Percentiles rank a stretch among this genome's conserved stretches.
Evolutionary conservation across 2,329 filamentous ascomycete species (phyloP).

Genomic region (Macroventuria anomochaeta): DNA sequence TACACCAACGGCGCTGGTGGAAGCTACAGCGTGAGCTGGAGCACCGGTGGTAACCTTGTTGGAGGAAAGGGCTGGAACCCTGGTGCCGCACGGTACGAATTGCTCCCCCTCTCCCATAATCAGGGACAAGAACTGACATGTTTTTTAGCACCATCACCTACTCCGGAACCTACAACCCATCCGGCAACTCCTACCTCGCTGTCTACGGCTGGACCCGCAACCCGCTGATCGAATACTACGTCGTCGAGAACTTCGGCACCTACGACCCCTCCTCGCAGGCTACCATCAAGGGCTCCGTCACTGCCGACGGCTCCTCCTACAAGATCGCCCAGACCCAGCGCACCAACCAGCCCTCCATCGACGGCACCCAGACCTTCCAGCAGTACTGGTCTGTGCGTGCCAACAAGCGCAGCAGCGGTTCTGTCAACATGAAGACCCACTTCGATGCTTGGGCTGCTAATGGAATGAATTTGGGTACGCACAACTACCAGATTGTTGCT

Average conservation of each 20-base stretch:
- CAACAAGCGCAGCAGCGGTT: slow-evolving; percentile 40
- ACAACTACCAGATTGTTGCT: slow-evolving; percentile 56
- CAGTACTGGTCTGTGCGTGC: slow-evolving; percentile 58
- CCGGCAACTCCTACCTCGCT: slow-evolving; percentile 57
- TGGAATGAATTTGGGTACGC: slow-evolving; percentile 40
- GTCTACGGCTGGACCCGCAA: slow-evolving; percentile 65
- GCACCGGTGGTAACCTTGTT: slow-evolving; percentile 61
- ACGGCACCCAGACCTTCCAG: slow-evolving; percentile 59
- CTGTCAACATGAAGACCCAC: slow-evolving; percentile 43
- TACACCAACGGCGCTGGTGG: slow-evolving; percentile 64
- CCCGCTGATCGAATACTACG: slow-evolving; percentile 62
- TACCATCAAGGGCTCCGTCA: slow-evolving; percentile 42
- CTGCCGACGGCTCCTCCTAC: slow-evolving; percentile 41
- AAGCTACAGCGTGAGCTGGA: slow-evolving; percentile 59
- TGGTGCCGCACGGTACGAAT: slow-evolving; percentile 57
- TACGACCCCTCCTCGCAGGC: slow-evolving; percentile 58
- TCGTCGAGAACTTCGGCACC: slow-evolving; percentile 60
- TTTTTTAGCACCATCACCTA: slow-evolving; percentile 41
- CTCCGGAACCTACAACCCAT: slow-evolving; percentile 44
- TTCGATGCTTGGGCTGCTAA: slow-evolving; percentile 45
- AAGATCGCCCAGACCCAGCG: slow-evolving; percentile 40
- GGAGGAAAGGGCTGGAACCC: slow-evolving; percentile 66
- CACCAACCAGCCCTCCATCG: slow-evolving; percentile 56
- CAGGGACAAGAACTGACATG: background rate
- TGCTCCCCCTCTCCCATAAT: background rate